phyloP scores from a whole-genome alignment of 1,139 yeast species.

The Nadsonia starkeyi-henricii region DNA sequence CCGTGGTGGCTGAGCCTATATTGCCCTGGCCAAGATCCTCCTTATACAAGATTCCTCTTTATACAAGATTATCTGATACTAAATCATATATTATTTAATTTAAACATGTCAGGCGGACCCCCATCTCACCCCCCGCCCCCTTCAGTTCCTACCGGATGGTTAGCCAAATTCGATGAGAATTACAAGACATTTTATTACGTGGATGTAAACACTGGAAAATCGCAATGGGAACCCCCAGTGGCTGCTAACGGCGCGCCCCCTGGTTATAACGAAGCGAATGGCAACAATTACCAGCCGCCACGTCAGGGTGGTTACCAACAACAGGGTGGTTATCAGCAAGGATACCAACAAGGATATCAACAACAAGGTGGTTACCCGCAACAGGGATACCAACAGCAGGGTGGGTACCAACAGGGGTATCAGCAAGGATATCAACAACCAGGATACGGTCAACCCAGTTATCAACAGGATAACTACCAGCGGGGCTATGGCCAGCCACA shows the following conservation, averaged over 20 bases:
- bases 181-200: conserved; percentile 60
- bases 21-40: no score
- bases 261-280: conserved; percentile 10
- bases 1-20: no score
- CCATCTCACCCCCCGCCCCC: conserved; percentile 25
- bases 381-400: no score
- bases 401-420: conserved; percentile 1
- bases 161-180: conserved; percentile 70
- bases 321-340: conserved; percentile 23
- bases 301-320: conserved; percentile 25
- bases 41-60: no score
- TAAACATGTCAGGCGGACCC: background rate
- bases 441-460: conserved; percentile 15
- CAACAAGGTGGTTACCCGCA: background rate
- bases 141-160: conserved; percentile 66
- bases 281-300: conserved; percentile 14
- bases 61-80: no score
- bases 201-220: conserved; percentile 50
- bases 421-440: conserved; percentile 13
- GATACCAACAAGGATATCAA: conserved; percentile 1
- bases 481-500: conserved; percentile 10
- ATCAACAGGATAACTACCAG: conserved; percentile 10
- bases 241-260: conserved; percentile 30
- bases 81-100: no score
- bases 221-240: conserved; percentile 83